Percentiles rank a stretch among this genome's conserved stretches.
Conservation (phyloP, 441 rosid genomes). For the Jatropha multifida region DNA sequence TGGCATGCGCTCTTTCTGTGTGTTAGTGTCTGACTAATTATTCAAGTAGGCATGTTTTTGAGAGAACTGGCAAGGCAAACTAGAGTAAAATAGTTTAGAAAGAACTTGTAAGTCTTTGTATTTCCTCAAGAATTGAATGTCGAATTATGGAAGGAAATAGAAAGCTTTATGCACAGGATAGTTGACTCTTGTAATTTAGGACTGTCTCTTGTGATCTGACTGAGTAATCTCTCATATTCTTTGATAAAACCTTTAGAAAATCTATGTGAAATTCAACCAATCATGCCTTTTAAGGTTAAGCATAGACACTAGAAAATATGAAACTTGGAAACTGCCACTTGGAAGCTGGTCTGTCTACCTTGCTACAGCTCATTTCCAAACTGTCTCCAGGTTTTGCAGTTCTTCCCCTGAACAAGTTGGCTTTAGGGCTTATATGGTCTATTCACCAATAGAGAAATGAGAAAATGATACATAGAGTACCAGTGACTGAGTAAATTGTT, state of each 20-base stretch:
- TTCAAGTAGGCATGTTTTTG: neutral
- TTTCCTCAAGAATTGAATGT: conserved; percentile 1
- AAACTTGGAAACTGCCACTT: neutral
- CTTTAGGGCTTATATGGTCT: neutral
- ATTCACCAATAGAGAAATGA: neutral
- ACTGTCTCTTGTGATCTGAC: neutral
- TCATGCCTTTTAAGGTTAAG: neutral
- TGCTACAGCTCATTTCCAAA: conserved; percentile 2
- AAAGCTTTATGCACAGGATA: neutral
- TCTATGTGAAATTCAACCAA: neutral
- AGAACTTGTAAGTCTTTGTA: neutral
- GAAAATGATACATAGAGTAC: neutral
- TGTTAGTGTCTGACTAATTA: neutral
- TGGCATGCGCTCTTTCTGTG: neutral
- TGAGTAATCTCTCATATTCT: neutral
- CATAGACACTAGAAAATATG: neutral
- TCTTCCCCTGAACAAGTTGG: neutral
- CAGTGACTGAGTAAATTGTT: neutral
- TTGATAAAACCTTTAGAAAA: neutral
- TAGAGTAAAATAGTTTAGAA: conserved; percentile 9
- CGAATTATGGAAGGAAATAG: neutral
- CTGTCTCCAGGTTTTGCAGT: neutral
- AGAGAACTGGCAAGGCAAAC: conserved; percentile 6
- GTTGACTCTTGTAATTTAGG: neutral
- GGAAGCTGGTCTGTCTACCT: neutral